Evolutionary conservation across 306 rosid species (phyloP), one percentile per base, ranked within the genome.

Genomic region (Ziziphus jujuba): DNA sequence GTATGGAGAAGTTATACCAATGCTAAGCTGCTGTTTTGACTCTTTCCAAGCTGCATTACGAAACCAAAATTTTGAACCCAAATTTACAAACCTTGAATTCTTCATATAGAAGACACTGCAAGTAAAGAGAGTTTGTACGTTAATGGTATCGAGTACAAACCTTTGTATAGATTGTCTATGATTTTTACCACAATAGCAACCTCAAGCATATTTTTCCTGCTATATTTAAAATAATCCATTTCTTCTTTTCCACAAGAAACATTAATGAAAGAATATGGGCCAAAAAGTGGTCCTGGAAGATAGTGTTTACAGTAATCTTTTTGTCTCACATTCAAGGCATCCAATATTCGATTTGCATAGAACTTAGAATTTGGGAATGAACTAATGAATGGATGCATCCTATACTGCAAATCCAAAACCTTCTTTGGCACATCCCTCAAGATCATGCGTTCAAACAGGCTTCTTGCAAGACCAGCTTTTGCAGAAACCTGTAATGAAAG

Each of bases 171-270:
- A 33, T 65, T 25, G 9, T 15, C 45, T 5, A 65, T 10, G n/a
- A 48, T 28, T 51, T 23, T 48, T 6, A 20, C 3, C 16, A 51
- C 57, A 13, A 65, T 22, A n/a, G 59, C 44, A 50, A 65, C 70
- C 44, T 65, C 70, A 17, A 65, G 3, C 22, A 65, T 51, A 33
- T 65, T 65, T 52, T 50, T 65, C 25, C 57, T 7, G 47, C 11
- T 65, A 8, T 28, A 5, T 16, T 9, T 22, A 25, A 14, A 17
- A 25, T 50, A 45, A 31, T 65, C 70, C 16, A 49, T 65, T 48
- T 65, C 70, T 50, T 65, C 70, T 48, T 28, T 65, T 16, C 70
- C 70, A 25, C 70, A 65, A 3, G 70, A 65, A 50, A 65, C 31
- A 38, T 65, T 65, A 15, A 65, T 28, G 59, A 65, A 28, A 48